Percentiles rank a stretch among this genome's conserved stretches.
phyloP scores from a whole-genome alignment of 2,329 filamentous ascomycete species.

The Nectriaceae sp. region DNA sequence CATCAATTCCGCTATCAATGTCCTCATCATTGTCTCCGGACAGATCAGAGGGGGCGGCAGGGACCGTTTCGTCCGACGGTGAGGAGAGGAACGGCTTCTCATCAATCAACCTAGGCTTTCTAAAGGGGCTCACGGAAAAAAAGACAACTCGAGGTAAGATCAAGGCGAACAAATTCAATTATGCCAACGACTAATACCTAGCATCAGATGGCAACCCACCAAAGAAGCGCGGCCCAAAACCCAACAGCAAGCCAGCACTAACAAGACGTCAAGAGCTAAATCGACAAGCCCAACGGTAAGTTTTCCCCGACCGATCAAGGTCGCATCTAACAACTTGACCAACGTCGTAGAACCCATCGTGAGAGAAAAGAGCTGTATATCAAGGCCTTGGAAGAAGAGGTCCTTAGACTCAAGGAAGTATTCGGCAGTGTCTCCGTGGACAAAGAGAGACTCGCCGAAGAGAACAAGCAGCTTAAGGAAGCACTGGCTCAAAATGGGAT shows the following conservation, averaged over 20 bases:
- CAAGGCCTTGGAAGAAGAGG: slow-evolving; percentile 88
- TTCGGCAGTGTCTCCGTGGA: slow-evolving; percentile 74
- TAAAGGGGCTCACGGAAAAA: slow-evolving; percentile 71
- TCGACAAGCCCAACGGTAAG: slow-evolving; percentile 89
- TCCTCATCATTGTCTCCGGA: slow-evolving; percentile 51
- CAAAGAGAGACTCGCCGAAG: slow-evolving; percentile 72
- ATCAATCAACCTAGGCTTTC: slow-evolving; percentile 58
- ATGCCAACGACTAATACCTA: slow-evolving; percentile 10
- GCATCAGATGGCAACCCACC: slow-evolving; percentile 76
- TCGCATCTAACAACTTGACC: slow-evolving; percentile 7
- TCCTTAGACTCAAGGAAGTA: slow-evolving; percentile 85
- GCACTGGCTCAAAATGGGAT: slow-evolving; percentile 57
- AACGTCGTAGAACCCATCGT: slow-evolving; percentile 78
- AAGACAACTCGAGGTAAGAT: slow-evolving; percentile 71
- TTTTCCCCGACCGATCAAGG: neutral
- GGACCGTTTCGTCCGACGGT: slow-evolving; percentile 26
- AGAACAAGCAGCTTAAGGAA: slow-evolving; percentile 74
- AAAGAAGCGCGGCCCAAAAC: slow-evolving; percentile 92
- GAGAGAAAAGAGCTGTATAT: slow-evolving; percentile 97
- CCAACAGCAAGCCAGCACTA: slow-evolving; percentile 91
- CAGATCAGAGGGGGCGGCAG: slow-evolving; percentile 28
- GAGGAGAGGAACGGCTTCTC: slow-evolving; percentile 43
- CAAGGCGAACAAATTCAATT: neutral
- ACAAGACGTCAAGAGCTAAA: slow-evolving; percentile 93
- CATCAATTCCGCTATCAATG: slow-evolving; percentile 40